Conservation (phyloP, 257 asterid species). For the Fraxinus pennsylvanica region DNA sequence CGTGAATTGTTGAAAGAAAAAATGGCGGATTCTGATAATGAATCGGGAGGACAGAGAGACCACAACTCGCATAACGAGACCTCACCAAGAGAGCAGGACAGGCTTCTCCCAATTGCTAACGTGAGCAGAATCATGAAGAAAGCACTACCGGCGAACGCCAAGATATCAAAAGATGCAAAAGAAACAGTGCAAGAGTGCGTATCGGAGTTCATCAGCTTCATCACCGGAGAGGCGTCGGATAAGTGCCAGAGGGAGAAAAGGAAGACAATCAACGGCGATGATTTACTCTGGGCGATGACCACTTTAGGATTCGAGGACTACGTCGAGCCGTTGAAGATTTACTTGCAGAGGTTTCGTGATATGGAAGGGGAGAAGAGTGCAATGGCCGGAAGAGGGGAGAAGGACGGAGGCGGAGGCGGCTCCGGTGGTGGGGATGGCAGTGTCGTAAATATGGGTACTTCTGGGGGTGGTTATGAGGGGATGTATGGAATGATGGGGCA, state of each 20-base stretch:
- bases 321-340: slow-evolving; percentile 19
- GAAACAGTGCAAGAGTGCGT: slow-evolving; percentile 43
- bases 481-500: slow-evolving; percentile 37
- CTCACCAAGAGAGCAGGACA: slow-evolving; percentile 33
- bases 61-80: slow-evolving; percentile 17
- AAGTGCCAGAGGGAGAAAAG: slow-evolving; percentile 43
- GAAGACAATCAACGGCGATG: slow-evolving; percentile 16
- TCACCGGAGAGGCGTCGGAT: slow-evolving; percentile 44
- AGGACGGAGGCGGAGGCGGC: slow-evolving; percentile 13
- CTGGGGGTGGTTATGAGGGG: slow-evolving; percentile 34
- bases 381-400: slow-evolving; percentile 17
- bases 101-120: slow-evolving; percentile 42
- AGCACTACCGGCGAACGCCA: slow-evolving; percentile 41
- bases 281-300: slow-evolving; percentile 11
- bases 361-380: slow-evolving; percentile 18
- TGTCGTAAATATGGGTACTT: slow-evolving; percentile 30
- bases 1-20: neutral
- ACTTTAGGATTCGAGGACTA: slow-evolving; percentile 17
- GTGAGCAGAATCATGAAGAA: slow-evolving; percentile 40
- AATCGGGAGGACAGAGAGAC: slow-evolving; percentile 38
- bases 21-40: slow-evolving; percentile 37
- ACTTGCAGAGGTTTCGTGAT: slow-evolving; percentile 16
- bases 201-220: slow-evolving; percentile 42
- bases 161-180: slow-evolving; percentile 41
- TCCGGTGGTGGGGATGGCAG: slow-evolving; percentile 27